Conservation (phyloP, 768 basidiomycete species). For the Auriculariales sp. region DNA sequence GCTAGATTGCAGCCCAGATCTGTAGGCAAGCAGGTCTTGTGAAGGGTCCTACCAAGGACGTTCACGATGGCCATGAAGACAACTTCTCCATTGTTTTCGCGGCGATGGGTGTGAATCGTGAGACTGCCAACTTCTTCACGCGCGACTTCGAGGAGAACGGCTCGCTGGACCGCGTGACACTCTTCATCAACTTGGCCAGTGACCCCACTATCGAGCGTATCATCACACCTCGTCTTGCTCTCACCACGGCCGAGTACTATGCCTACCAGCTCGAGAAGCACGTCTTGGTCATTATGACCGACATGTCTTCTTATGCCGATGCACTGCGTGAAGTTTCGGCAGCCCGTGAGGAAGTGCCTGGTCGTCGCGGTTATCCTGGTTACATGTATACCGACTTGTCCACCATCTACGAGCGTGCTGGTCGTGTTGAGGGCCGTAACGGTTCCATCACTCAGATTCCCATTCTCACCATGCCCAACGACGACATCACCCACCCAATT, state of each 20-base stretch:
- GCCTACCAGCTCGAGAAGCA: conserved; percentile 99
- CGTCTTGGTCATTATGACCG: conserved; percentile 95
- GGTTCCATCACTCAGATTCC: conserved; percentile 99
- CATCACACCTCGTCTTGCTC: conserved; percentile 93
- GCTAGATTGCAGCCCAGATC: conserved; percentile 96
- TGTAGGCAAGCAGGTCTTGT: conserved; percentile 98
- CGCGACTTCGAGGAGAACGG: conserved; percentile 99
- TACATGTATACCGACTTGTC: conserved; percentile 99
- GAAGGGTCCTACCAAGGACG: conserved; percentile 90
- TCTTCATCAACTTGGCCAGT: conserved; percentile 97
- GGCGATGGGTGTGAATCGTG: conserved; percentile 99
- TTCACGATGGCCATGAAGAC: conserved; percentile 97
- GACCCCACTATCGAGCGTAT: conserved; percentile 99
- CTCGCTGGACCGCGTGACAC: conserved; percentile 88
- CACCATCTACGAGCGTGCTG: conserved; percentile 98
- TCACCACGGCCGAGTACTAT: conserved; percentile 98
- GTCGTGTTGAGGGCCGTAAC: conserved; percentile 93
- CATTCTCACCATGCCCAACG: conserved; percentile 99
- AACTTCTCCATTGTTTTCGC: conserved; percentile 99
- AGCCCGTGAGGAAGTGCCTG: conserved; percentile 97
- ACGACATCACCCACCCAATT: conserved; percentile 99
- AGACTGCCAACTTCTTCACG: conserved; percentile 98
- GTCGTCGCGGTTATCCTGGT: conserved; percentile 95
- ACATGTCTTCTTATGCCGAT: conserved; percentile 98
- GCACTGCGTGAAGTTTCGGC: conserved; percentile 96